Conservation (phyloP, 106 monocot species). For the Allium fistulosum region DNA sequence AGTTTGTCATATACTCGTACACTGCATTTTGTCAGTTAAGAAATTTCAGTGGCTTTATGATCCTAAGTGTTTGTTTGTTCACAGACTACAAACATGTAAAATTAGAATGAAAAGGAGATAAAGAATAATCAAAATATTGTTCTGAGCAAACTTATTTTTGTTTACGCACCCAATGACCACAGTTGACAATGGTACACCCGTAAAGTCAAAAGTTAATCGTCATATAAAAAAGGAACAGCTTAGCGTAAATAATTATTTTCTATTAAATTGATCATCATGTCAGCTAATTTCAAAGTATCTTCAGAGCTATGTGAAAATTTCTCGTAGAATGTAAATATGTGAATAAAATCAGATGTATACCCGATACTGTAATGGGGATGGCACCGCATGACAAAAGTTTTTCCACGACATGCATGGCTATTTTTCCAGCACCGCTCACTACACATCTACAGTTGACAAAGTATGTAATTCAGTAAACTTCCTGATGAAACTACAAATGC, state of each 20-base stretch:
- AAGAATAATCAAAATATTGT: background rate
- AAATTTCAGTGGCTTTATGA: too few species aligned
- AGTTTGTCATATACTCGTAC: too few species aligned
- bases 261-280: background rate
- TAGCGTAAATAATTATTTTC: background rate
- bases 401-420: conserved; percentile 97
- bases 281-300: background rate
- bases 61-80: too few species aligned
- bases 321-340: background rate
- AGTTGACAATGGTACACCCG: background rate
- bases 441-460: conserved; percentile 48
- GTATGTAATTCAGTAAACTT: background rate
- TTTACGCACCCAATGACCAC: too few species aligned
- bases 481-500: background rate
- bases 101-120: background rate
- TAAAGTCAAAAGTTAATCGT: background rate
- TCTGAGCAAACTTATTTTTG: background rate
- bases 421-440: conserved; percentile 94
- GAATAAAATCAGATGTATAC: conserved; percentile 18
- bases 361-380: conserved; percentile 84
- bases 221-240: background rate
- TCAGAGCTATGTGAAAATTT: conserved; percentile 3
- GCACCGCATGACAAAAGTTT: conserved; percentile 93
- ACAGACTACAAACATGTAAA: too few species aligned
- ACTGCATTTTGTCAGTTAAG: too few species aligned